Evolutionary conservation across 768 basidiomycete species (phyloP).

Genomic region (Suillus variegatus): DNA sequence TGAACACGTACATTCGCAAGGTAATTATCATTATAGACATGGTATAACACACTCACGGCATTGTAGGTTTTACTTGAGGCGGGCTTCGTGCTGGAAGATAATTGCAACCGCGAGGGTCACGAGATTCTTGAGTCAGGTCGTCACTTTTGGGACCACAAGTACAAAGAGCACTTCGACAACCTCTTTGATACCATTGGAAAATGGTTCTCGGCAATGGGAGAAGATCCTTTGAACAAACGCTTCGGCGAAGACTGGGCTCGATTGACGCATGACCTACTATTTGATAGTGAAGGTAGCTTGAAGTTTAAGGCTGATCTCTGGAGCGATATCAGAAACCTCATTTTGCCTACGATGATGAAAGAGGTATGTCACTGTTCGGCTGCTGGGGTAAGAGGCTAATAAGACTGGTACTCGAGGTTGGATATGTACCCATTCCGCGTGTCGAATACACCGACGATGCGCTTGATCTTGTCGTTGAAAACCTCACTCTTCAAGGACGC

Average conservation of each 20-base stretch:
- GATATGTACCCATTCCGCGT: constrained; percentile 88
- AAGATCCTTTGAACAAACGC: constrained; percentile 79
- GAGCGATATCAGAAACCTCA: constrained; percentile 84
- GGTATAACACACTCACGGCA: not conserved
- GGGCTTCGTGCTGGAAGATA: constrained; percentile 83
- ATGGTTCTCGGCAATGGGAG: constrained; percentile 86
- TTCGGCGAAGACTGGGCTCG: constrained; percentile 85
- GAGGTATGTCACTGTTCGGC: constrained; percentile 47
- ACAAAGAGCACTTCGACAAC: constrained; percentile 76
- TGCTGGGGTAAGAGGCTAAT: not conserved
- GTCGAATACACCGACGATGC: constrained; percentile 90
- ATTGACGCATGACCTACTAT: constrained; percentile 82
- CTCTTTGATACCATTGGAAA: constrained; percentile 66
- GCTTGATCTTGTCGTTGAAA: constrained; percentile 91
- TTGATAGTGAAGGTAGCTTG: constrained; percentile 73
- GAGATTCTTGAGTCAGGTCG: constrained; percentile 71
- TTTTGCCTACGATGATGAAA: constrained; percentile 77
- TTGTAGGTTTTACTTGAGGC: constrained; percentile 69
- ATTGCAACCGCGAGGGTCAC: constrained; percentile 64
- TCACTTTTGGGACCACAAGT: constrained; percentile 75
- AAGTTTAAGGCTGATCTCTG: constrained; percentile 89
- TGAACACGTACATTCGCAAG: constrained; percentile 67
- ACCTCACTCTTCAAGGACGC: constrained; percentile 82
- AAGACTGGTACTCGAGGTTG: constrained; percentile 44
- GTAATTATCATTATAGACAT: constrained; percentile 31